Percentiles rank a stretch among this genome's conserved stretches.
Evolutionary conservation across 2,329 filamentous ascomycete species (phyloP).

Genomic region (Ophiognomonia clavigignenti-juglandacearum): DNA sequence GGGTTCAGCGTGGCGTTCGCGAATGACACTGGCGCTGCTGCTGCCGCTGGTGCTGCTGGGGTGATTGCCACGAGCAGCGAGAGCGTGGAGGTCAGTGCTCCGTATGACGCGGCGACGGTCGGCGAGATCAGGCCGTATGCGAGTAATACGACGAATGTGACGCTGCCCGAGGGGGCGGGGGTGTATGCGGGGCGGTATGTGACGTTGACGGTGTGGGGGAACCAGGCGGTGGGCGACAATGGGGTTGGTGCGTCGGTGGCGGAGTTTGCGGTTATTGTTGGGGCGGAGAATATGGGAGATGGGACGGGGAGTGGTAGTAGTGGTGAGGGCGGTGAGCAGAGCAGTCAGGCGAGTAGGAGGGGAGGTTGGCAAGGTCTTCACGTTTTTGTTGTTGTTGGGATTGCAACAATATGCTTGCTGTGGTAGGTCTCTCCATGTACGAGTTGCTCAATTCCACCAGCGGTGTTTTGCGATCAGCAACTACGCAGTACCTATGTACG

Average conservation of each 20-base stretch:
- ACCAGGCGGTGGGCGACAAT: conserved; percentile 9
- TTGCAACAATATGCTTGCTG: too few relatives aligned
- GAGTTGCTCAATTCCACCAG: too few relatives aligned
- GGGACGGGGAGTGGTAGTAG: not conserved
- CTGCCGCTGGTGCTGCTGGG: too few relatives aligned
- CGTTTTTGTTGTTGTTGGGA: too few relatives aligned
- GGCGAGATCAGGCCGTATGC: conserved; percentile 2
- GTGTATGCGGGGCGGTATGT: conserved; percentile 13
- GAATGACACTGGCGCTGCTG: not conserved
- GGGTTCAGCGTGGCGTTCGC: conserved; percentile 12
- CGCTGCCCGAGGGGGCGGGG: not conserved
- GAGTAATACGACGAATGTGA: conserved; percentile 16
- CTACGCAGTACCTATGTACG: too few relatives aligned
- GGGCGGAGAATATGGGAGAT: not conserved
- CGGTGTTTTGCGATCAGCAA: too few relatives aligned
- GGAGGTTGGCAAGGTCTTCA: too few relatives aligned
- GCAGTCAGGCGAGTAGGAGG: too few relatives aligned
- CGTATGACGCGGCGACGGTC: conserved; percentile 1
- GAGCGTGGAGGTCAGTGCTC: conserved; percentile 6
- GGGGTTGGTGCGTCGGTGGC: conserved; percentile 11
- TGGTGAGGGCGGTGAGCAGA: too few relatives aligned
- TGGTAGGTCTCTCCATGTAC: too few relatives aligned
- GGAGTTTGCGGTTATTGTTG: conserved; percentile 12
- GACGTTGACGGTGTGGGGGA: conserved; percentile 12
- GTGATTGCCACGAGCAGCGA: conserved; percentile 2